Conservation (phyloP, 2,329 filamentous ascomycete genomes). For the Davidsoniella neocaledoniae region DNA sequence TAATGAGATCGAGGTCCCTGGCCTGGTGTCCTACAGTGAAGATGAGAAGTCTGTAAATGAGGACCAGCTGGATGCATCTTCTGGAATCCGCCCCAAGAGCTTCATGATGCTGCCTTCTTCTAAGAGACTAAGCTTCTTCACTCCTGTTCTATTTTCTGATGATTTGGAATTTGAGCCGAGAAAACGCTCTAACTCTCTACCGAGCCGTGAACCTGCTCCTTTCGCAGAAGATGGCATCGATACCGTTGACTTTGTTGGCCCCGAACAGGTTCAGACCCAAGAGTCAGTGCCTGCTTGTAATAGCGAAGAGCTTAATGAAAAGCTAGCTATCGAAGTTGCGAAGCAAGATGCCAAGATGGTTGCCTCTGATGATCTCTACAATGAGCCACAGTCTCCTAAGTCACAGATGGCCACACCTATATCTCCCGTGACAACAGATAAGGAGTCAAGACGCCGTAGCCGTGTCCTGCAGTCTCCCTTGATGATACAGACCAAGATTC, state of each 20-base stretch:
- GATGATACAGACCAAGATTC: conserved; percentile 10
- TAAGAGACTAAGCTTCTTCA: conserved; percentile 11
- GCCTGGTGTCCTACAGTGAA: conserved; percentile 44
- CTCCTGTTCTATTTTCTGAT: conserved; percentile 9
- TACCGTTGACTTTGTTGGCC: conserved; percentile 9
- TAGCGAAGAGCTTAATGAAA: no score
- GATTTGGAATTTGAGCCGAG: conserved; percentile 18
- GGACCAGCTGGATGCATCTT: conserved; percentile 18
- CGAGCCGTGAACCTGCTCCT: conserved; percentile 21
- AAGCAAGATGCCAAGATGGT: background rate
- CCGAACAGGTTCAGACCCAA: background rate
- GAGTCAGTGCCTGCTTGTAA: background rate
- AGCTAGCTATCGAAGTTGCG: no score
- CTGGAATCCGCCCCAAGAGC: conserved; percentile 30
- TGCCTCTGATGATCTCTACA: background rate
- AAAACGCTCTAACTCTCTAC: conserved; percentile 34
- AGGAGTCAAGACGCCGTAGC: conserved; percentile 8
- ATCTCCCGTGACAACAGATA: background rate
- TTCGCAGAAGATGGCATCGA: conserved; percentile 14
- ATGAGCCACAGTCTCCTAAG: background rate
- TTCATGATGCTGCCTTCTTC: conserved; percentile 21
- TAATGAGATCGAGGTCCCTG: conserved; percentile 66
- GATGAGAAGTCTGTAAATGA: conserved; percentile 36
- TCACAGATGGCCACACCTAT: background rate
- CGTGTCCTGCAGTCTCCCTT: conserved; percentile 9